Conservation (phyloP, 169 alveolate species). For the Eimeria falciformis region DNA sequence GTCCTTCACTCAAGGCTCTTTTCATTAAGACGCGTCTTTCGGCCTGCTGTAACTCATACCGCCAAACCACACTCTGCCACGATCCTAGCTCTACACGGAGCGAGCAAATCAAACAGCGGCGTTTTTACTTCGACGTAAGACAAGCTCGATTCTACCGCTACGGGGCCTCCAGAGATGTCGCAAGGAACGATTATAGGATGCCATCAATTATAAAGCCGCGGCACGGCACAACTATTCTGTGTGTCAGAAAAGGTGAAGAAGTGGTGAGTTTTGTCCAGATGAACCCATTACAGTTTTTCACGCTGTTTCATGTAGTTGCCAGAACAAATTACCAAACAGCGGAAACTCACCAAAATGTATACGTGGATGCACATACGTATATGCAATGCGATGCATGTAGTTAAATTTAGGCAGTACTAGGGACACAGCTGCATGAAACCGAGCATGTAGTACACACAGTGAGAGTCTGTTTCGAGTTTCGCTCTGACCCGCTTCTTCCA, state of each 20-base stretch:
- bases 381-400: neutral
- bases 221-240: slow-evolving; percentile 85
- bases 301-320: neutral
- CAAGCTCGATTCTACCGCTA: no score
- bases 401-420: neutral
- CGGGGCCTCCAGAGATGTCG: no score
- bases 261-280: slow-evolving; percentile 77
- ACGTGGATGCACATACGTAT: no score
- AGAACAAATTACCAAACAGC: neutral
- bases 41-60: no score
- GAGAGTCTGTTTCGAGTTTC: neutral
- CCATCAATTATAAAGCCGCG: slow-evolving; percentile 69
- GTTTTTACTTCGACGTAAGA: no score
- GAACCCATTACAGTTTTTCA: neutral
- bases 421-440: neutral
- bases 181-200: no score
- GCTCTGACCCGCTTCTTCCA: neutral
- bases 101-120: no score
- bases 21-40: no score
- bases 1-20: no score
- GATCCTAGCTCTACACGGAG: no score
- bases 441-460: no score
- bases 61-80: no score
- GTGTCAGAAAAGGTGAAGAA: slow-evolving; percentile 83
- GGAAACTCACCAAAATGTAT: neutral